Conservation (phyloP, 2,329 filamentous ascomycete genomes). For the Cladosporium sp. region DNA sequence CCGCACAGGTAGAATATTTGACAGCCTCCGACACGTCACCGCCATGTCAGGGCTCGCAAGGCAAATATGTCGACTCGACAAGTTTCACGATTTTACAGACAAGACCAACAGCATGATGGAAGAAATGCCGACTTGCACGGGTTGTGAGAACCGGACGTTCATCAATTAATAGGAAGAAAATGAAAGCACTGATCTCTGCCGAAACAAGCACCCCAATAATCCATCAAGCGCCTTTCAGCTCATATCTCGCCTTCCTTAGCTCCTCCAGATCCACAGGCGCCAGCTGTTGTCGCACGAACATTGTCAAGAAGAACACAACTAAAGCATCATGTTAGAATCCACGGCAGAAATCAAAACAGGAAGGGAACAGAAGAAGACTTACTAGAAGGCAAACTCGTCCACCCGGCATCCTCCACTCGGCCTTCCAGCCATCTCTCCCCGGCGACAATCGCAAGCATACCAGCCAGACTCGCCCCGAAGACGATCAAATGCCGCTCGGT, state of each 20-base stretch:
- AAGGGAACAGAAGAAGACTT: not conserved
- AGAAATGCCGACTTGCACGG: no score
- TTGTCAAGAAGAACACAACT: conserved; percentile 55
- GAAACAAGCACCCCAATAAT: no score
- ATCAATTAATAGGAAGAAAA: no score
- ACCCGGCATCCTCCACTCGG: conserved; percentile 25
- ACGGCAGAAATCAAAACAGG: not conserved
- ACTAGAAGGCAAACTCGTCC: conserved; percentile 36
- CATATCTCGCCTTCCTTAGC: conserved; percentile 58
- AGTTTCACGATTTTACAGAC: no score
- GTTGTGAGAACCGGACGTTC: no score
- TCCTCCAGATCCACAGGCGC: conserved; percentile 64
- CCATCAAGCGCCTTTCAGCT: conserved; percentile 61
- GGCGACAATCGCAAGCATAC: conserved; percentile 42
- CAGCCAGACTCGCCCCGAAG: conserved; percentile 51
- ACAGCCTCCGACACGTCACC: no score
- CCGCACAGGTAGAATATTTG: no score
- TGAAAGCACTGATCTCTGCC: no score
- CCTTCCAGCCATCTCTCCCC: conserved; percentile 24
- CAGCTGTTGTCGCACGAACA: conserved; percentile 63
- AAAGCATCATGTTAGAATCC: not conserved
- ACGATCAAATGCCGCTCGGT: conserved; percentile 47
- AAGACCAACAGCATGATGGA: no score
- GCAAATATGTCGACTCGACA: no score
- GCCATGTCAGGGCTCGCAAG: no score